A percentile compares a stretch with the other conserved stretches of the same genome.
Conservation (phyloP, 75 land plant genomes). For the Chamaecyparis obtusa region DNA sequence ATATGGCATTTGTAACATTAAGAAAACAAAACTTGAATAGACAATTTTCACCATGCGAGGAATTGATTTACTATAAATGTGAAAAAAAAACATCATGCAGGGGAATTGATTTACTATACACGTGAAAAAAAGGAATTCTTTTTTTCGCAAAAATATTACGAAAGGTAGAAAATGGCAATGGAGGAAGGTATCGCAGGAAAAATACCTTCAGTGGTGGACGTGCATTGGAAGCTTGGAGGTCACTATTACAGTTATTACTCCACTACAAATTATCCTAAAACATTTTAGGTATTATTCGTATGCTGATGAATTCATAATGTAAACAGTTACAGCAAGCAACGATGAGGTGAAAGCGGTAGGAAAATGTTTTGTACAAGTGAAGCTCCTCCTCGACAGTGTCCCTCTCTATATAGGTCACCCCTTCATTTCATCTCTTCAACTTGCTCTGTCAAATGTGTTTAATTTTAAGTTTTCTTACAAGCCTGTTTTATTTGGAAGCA, state of each 20-base stretch:
- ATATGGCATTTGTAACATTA: too few relatives aligned
- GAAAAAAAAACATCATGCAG: too few relatives aligned
- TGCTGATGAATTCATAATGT: background rate
- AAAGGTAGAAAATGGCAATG: background rate
- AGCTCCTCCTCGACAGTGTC: background rate
- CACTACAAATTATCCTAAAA: background rate
- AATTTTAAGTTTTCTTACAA: background rate
- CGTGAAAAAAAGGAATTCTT: too few relatives aligned
- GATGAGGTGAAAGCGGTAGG: conserved; percentile 1
- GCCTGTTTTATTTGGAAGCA: background rate
- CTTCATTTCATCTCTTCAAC: background rate
- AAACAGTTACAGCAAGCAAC: background rate
- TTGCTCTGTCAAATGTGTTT: background rate
- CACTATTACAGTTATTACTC: background rate
- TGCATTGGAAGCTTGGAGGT: conserved; percentile 1
- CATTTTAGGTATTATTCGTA: background rate
- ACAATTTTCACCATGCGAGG: too few relatives aligned
- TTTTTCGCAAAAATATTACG: too few relatives aligned
- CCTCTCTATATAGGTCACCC: background rate
- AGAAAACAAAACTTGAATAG: too few relatives aligned
- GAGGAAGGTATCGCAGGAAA: background rate
- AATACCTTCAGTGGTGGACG: background rate
- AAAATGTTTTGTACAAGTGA: background rate
- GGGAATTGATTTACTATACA: too few relatives aligned
- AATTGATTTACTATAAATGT: too few relatives aligned